These are phyloP conservation scores for Ampelocalamus luodianensis DNA, from an alignment of 176 grass and related monocot genomes.

Conservation along the genomic window DNA sequence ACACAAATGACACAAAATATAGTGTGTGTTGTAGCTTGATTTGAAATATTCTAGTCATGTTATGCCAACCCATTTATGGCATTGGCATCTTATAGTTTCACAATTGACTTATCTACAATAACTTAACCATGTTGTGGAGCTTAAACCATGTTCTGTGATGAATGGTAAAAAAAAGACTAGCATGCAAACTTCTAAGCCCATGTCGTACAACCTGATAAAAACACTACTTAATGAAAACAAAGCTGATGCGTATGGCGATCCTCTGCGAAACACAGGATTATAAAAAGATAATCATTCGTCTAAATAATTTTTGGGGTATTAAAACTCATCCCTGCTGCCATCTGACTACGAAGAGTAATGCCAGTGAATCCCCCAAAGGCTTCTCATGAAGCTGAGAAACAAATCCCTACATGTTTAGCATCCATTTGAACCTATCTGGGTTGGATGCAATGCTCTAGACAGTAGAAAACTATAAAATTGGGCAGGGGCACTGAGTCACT, in stretches of 20 bases:
- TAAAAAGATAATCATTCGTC: not conserved
- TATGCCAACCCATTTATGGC: not conserved
- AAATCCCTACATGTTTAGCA: not conserved
- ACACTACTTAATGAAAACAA: not conserved
- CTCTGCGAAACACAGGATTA: not conserved
- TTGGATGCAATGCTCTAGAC: not conserved
- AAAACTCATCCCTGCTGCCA: not conserved
- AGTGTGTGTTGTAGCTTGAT: not conserved
- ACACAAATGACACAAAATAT: not conserved
- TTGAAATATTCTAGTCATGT: not conserved
- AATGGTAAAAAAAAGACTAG: not conserved
- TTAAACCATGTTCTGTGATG: not conserved
- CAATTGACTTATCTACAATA: not conserved
- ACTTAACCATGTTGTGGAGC: not conserved
- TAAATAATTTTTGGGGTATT: not conserved
- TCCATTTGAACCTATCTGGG: not conserved
- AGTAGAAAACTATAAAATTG: not conserved
- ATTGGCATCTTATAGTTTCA: not conserved
- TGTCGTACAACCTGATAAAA: not conserved
- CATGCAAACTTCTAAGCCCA: not conserved
- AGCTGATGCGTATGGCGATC: not conserved
- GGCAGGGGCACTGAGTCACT: not conserved
- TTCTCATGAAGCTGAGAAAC: too few species aligned
- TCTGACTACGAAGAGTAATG: not conserved
- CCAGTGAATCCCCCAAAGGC: not conserved